Evolutionary conservation across 305 asterid species (phyloP).

Genomic region (Fraxinus sp.): DNA sequence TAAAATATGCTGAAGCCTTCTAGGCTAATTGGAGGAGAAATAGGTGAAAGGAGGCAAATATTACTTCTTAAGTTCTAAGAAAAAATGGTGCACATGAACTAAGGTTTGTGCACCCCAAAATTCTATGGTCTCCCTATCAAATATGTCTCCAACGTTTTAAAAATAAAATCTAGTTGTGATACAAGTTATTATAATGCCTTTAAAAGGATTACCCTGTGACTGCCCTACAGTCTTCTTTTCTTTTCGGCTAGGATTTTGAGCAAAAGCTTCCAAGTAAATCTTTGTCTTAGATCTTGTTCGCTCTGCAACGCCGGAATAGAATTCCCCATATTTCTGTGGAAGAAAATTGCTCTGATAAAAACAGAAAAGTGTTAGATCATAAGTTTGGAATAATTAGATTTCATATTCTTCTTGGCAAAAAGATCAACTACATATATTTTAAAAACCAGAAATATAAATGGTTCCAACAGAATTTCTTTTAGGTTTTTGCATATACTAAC

Average conservation of each 20-base stretch:
- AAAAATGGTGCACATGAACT: too few species aligned
- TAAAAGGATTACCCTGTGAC: neutral
- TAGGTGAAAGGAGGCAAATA: too few species aligned
- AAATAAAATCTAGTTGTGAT: neutral
- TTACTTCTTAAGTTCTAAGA: too few species aligned
- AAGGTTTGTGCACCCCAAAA: too few species aligned
- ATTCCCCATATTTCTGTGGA: conserved; percentile 4
- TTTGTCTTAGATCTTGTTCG: conserved; percentile 23
- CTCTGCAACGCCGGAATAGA: neutral
- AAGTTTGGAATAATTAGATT: neutral
- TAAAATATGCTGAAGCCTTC: too few species aligned
- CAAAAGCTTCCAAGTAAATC: neutral
- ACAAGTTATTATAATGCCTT: too few species aligned
- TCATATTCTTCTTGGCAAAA: neutral
- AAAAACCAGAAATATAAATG: neutral
- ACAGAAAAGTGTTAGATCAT: neutral
- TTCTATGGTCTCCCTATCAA: too few species aligned
- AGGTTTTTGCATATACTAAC: too few species aligned
- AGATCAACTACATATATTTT: neutral
- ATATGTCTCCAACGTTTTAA: too few species aligned
- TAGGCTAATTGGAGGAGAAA: neutral
- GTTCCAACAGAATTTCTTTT: neutral
- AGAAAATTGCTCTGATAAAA: conserved; percentile 11
- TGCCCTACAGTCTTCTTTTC: neutral
- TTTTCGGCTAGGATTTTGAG: neutral